These are phyloP conservation scores for Populus trichocarpa DNA, from an alignment of 441 rosid genomes.

Conservation along the genomic window DNA sequence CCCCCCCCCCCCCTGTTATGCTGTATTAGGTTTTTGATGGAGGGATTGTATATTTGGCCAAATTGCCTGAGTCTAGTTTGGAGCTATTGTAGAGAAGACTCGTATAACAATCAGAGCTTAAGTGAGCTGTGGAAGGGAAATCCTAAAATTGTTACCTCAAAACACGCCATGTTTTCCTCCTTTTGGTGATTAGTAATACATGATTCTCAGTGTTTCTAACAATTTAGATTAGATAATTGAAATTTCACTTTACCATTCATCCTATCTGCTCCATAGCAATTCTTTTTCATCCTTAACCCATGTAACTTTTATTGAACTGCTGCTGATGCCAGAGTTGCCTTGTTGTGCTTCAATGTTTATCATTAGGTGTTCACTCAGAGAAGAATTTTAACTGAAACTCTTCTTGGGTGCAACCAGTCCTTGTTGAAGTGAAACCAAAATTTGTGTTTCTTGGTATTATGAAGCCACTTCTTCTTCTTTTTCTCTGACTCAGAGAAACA, in stretches of 20 bases:
- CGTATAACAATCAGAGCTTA: no score
- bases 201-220: neutral
- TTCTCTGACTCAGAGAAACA: neutral
- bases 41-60: neutral
- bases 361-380: neutral
- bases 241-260: neutral
- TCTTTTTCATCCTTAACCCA: no score
- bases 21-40: neutral
- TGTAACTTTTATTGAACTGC: neutral
- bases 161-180: neutral
- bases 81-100: neutral
- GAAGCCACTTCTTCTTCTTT: neutral
- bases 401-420: neutral
- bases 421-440: neutral
- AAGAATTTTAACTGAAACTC: neutral
- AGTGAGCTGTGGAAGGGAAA: neutral
- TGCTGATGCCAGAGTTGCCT: neutral
- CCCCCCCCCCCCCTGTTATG: neutral
- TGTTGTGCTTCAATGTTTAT: neutral
- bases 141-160: neutral
- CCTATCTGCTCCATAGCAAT: neutral
- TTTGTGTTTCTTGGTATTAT: neutral
- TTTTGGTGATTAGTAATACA: neutral
- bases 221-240: neutral
- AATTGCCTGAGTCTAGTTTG: neutral